These are phyloP conservation scores for Tritrichomonas foetus DNA, from an alignment of 208 protist genomes.

Conservation along the genomic window DNA sequence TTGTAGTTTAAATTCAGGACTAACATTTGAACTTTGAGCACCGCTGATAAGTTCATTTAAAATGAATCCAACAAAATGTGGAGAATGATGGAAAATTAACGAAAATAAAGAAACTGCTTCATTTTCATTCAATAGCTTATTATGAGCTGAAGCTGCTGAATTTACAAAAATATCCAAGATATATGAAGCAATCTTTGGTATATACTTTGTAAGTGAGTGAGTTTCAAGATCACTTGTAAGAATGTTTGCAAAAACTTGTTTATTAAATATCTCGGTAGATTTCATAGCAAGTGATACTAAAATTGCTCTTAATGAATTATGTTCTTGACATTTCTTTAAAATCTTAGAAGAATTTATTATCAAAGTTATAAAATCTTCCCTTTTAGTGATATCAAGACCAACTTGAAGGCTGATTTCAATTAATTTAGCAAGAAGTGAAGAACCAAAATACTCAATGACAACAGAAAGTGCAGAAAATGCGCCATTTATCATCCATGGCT, in stretches of 20 bases:
- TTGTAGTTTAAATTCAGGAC: not conserved
- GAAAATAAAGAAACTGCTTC: not conserved
- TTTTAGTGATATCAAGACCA: not conserved
- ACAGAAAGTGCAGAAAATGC: not conserved
- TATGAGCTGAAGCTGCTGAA: no score
- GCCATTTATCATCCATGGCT: not conserved
- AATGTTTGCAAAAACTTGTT: not conserved
- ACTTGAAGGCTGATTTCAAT: not conserved
- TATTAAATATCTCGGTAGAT: not conserved
- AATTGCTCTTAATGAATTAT: not conserved
- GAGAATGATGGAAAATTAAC: not conserved
- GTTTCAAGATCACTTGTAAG: not conserved
- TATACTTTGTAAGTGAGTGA: not conserved
- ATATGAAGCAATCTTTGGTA: not conserved
- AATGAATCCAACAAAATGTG: not conserved
- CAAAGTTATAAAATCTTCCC: not conserved
- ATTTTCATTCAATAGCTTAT: no score
- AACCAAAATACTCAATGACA: not conserved
- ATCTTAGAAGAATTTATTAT: not conserved
- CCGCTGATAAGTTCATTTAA: not conserved
- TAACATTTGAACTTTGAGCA: not conserved
- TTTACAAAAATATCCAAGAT: no score
- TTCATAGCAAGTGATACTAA: not conserved
- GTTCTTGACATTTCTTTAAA: not conserved
- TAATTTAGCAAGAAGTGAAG: not conserved